Evolutionary conservation across 345 rosid genomes (phyloP), one percentile per base, ranked within the genome.

Genomic region (Arabidopsis suecica): DNA sequence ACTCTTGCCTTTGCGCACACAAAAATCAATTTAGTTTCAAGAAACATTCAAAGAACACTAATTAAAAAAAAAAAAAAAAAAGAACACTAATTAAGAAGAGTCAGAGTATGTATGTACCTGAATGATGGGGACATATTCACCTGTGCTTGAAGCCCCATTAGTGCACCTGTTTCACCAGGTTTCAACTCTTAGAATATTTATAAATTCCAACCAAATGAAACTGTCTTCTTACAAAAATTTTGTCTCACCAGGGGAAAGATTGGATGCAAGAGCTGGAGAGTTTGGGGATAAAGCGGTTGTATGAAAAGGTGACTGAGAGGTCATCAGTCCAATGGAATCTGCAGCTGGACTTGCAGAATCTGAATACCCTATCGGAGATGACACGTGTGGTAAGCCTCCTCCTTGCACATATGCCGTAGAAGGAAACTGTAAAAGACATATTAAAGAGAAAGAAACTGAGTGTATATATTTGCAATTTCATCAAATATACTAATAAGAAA

Each of bases 361-460:
- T 55, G 60, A 59, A 59, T 56, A 71, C 36, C 71, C 80, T 28
- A 50, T 65, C 2, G 84, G 75, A 78, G 71, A 75, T 60, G 86
- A 70, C 45, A 81, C 48, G 16, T 36, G 71, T 65, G 85, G 79
- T 18, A 78, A 66, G 33, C 51, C 82, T 73, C 78, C 88, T 45
- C 79, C 87, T 37, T 65, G 85, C 73, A 65, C 41, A 66, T 82
- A 77, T 64, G 69, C 75, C 81, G 80, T 66, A 14, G 91, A 77
- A 75, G 84, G 85, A 70, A 82, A 82, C 91, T 92, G 63, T 71
- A 57, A 10, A 7, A 48, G 36, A 47, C 69, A 72, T 9, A 42
- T 41, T 54, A 55, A 68, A 12, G 22, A 33, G 9, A 6, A 7
- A 9, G 65, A 55, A 55, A 56, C 5, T 36, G 13, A 49, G 34